Evolutionary conservation across 2,329 filamentous ascomycete genomes (phyloP).

Genomic region (Paecilomyces niveus): DNA sequence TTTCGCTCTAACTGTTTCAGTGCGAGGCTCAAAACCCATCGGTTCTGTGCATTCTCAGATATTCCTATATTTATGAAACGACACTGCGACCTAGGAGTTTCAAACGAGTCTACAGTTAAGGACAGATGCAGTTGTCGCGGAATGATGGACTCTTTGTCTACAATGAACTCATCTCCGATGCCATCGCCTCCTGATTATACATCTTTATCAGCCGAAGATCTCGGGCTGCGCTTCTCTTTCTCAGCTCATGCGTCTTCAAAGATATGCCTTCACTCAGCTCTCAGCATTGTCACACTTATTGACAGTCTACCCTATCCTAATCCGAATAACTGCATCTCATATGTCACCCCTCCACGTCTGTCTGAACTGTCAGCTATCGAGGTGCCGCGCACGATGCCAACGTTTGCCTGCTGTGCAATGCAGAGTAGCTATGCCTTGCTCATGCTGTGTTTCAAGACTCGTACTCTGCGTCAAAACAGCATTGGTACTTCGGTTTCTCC

Average conservation of each 20-base stretch:
- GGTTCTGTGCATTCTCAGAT: conserved; percentile 22
- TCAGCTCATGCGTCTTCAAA: conserved; percentile 17
- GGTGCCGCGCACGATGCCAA: conserved; percentile 40
- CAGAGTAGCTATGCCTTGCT: conserved; percentile 41
- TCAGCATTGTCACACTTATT: conserved; percentile 19
- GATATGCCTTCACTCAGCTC: conserved; percentile 19
- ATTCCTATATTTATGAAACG: conserved; percentile 15
- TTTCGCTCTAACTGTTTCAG: conserved; percentile 5
- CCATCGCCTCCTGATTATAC: conserved; percentile 1
- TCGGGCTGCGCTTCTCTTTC: conserved; percentile 11
- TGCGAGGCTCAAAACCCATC: conserved; percentile 22
- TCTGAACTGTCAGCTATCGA: conserved; percentile 5
- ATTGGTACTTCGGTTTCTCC: conserved; percentile 21
- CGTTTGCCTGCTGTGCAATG: conserved; percentile 42
- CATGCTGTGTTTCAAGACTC: conserved; percentile 40
- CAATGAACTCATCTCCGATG: not conserved
- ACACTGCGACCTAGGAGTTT: conserved; percentile 15
- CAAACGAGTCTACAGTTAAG: not conserved
- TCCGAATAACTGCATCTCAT: conserved; percentile 5
- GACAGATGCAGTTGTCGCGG: not conserved
- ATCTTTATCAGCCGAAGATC: conserved; percentile 1
- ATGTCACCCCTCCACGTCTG: conserved; percentile 2
- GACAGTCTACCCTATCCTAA: conserved; percentile 17
- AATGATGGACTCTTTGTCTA: not conserved
- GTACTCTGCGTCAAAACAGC: conserved; percentile 12